These are phyloP conservation scores for Telopea speciosissima DNA, from an alignment of 177 flowering plant species.

Conservation along the genomic window DNA sequence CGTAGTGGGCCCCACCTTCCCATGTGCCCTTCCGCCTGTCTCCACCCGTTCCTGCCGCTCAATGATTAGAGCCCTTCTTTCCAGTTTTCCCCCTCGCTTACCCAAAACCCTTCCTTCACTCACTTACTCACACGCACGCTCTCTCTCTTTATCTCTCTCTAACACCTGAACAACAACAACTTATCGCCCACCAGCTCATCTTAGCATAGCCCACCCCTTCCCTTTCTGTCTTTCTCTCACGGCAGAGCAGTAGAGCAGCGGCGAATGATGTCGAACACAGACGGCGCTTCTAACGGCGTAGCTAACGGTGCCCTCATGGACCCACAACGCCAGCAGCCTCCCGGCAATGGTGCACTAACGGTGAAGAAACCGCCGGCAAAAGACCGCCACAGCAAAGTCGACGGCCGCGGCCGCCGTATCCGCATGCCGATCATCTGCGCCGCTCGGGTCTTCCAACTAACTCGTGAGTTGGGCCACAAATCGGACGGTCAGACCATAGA, in stretches of 20 bases:
- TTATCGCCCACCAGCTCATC: constrained; percentile 2
- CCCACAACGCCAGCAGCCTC: constrained; percentile 24
- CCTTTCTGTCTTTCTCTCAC: background rate
- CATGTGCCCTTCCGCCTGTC: constrained; percentile 82
- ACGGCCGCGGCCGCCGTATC: constrained; percentile 77
- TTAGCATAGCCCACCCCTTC: no score
- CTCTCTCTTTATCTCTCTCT: no score
- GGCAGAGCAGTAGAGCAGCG: background rate
- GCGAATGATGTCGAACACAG: constrained; percentile 38
- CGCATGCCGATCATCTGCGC: constrained; percentile 94
- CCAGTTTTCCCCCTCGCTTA: constrained; percentile 7
- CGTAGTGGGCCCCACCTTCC: constrained; percentile 44
- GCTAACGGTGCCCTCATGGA: constrained; percentile 36
- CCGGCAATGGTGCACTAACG: constrained; percentile 27
- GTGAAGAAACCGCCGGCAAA: constrained; percentile 77
- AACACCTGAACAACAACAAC: background rate
- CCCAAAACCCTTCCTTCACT: constrained; percentile 13
- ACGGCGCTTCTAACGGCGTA: constrained; percentile 29
- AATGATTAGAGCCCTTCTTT: constrained; percentile 42
- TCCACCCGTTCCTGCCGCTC: constrained; percentile 87
- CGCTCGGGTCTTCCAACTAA: constrained; percentile 84
- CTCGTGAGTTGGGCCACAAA: constrained; percentile 86
- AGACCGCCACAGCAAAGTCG: constrained; percentile 86
- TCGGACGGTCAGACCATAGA: constrained; percentile 96
- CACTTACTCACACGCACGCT: background rate